phyloP scores from a whole-genome alignment of 345 rosid species.

The Limnanthes douglasii region DNA sequence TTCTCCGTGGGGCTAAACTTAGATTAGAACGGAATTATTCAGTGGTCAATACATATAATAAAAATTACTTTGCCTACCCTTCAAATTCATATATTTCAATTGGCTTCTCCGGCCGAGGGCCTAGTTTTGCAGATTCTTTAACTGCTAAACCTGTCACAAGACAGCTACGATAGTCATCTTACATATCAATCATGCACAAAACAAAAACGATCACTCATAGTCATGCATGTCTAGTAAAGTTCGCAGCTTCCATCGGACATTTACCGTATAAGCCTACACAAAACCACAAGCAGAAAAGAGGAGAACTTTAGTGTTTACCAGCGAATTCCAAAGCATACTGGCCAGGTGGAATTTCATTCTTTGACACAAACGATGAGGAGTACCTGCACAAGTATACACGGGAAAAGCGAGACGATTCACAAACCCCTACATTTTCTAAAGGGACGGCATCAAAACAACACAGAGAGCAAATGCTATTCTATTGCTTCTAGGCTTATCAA shows the following conservation, averaged over 20 bases:
- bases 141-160: slow-evolving; percentile 39
- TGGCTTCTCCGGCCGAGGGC: slow-evolving; percentile 88
- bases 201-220: no score
- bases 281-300: neutral
- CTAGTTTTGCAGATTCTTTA: slow-evolving; percentile 65
- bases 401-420: slow-evolving; percentile 1
- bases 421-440: neutral
- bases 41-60: slow-evolving; percentile 4
- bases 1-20: neutral
- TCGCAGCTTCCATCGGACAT: neutral
- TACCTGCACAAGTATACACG: slow-evolving; percentile 31
- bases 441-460: neutral
- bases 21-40: neutral
- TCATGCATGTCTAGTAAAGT: neutral
- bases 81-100: slow-evolving; percentile 92
- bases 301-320: slow-evolving; percentile 27
- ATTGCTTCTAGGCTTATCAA: no score
- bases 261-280: neutral
- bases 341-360: slow-evolving; percentile 50
- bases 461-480: no score
- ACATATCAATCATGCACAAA: neutral
- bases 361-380: slow-evolving; percentile 59
- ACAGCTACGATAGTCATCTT: slow-evolving; percentile 1
- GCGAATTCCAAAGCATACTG: slow-evolving; percentile 55
- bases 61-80: slow-evolving; percentile 25